phyloP scores from a whole-genome alignment of 2,329 filamentous ascomycete genomes.

The Thelonectria olida region DNA sequence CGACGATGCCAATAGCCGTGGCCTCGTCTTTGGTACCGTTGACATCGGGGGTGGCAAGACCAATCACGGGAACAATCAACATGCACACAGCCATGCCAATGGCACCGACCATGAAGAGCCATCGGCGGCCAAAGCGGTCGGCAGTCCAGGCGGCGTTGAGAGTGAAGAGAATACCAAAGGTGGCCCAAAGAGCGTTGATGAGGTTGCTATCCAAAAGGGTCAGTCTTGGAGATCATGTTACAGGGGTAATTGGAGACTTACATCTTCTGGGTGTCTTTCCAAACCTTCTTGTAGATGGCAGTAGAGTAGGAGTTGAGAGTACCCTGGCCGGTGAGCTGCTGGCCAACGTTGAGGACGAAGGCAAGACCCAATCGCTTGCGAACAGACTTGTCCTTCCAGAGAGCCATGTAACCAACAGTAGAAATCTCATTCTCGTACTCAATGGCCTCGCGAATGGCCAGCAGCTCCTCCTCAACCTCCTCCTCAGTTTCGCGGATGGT shows the following conservation, averaged over 20 bases:
- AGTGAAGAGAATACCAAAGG: constrained; percentile 77
- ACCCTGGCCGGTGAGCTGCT: constrained; percentile 78
- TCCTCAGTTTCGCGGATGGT: constrained; percentile 70
- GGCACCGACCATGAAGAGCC: constrained; percentile 74
- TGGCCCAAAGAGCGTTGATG: constrained; percentile 80
- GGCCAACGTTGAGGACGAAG: constrained; percentile 73
- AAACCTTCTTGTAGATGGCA: constrained; percentile 78
- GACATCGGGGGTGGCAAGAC: constrained; percentile 60
- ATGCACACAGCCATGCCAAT: constrained; percentile 76
- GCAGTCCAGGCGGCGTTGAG: constrained; percentile 79
- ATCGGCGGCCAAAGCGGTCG: constrained; percentile 75
- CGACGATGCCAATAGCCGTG: constrained; percentile 74
- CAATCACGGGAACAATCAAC: constrained; percentile 65
- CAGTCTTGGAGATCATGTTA: neutral
- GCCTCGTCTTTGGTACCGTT: constrained; percentile 62
- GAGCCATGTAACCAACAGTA: constrained; percentile 67
- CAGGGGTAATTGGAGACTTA: constrained; percentile 3
- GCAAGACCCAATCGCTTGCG: constrained; percentile 73
- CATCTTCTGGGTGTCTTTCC: constrained; percentile 65
- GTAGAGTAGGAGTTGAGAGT: constrained; percentile 78
- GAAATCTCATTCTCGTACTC: constrained; percentile 78
- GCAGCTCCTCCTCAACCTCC: constrained; percentile 73
- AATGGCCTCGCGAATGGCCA: constrained; percentile 72
- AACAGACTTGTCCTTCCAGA: constrained; percentile 76
- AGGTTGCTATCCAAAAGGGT: constrained; percentile 53